Evolutionary conservation across 495 filamentous ascomycete genomes (phyloP).

Genomic region (Neurospora sp.): DNA sequence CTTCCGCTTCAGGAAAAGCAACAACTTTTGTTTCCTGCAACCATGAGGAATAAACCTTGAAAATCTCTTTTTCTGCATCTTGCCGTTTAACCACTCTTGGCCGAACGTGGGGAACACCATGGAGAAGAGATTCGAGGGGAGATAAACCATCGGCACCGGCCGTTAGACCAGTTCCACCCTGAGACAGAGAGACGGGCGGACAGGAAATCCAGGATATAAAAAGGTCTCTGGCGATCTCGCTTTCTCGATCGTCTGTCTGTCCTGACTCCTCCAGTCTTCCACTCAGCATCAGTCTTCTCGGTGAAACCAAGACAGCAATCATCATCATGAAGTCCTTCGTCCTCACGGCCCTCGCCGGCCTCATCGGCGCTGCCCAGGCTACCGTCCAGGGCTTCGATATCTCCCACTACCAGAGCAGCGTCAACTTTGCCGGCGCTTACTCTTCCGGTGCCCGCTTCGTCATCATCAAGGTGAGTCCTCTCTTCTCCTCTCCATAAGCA

Average conservation of each 20-base stretch:
- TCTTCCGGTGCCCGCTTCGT: conserved; percentile 51
- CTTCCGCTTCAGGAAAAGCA: not conserved
- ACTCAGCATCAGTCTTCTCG: not conserved
- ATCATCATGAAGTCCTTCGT: not conserved
- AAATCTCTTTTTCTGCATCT: not conserved
- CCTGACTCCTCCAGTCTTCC: not conserved
- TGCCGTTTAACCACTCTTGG: not conserved
- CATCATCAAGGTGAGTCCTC: conserved; percentile 49
- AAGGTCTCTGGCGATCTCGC: not conserved
- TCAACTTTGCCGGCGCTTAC: conserved; percentile 49
- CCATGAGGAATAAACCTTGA: not conserved
- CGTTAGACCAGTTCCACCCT: not conserved
- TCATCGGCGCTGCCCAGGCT: conserved; percentile 23
- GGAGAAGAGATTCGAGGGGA: not conserved
- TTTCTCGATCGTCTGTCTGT: not conserved
- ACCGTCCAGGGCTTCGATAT: conserved; percentile 57
- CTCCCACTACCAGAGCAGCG: conserved; percentile 47
- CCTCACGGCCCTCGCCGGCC: not conserved
- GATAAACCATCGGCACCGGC: not conserved
- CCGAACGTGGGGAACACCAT: not conserved
- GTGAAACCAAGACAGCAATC: not conserved
- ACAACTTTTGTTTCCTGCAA: not conserved
- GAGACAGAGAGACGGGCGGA: not conserved
- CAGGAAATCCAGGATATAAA: not conserved
- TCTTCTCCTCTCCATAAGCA: not conserved